Base-by-base conservation (phyloP, 805 yeast species). In the Yarrowia yakushimensis region DNA sequence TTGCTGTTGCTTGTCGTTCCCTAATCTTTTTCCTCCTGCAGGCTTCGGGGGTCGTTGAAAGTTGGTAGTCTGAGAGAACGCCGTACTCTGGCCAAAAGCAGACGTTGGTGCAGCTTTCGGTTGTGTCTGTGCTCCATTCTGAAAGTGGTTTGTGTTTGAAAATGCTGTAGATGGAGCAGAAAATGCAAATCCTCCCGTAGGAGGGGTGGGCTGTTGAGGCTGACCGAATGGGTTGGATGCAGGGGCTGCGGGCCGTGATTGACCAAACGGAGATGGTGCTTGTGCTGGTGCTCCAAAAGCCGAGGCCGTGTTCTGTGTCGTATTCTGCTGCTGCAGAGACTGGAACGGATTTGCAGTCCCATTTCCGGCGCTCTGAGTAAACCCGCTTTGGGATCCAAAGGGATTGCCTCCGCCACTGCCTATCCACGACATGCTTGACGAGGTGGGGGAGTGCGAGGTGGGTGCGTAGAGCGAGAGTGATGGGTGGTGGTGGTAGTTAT, bases 331-430 rank as follows among this genome's bases (percentile, higher is more conserved):
- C 23, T 20, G 33, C 3, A 54, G 27, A 2, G 36, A 18, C 36
- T 54, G 60, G 25, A 39, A 54, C 10, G 60, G 43, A 37, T 54
- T 82, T 5, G 45, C 18, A 3, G 64, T 27, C 13, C 37, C 28
- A n/a, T 23, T 48, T 4, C 42, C 57, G 20, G 22, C 25, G 3
- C 23, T 23, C 57, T 48, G 55, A 13, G 27, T 10, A 48, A 31
- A 48, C 28, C 55, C 55, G 28, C 20, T 48, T 12, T 4, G 20
- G 9, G 20, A 22, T 11, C 22, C 57, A 48, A 48, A 48, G 31
- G 57, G 41, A 33, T 22, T 33, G 5, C 31, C 42, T 15, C 57
- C 57, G 41, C 57, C 57, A 48, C 57, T 48, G n/a, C 17, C 15
- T 31, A n/a, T 8, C 57, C 57, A 48, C 57, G 57, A 48, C 57